A percentile compares a stretch with the other conserved stretches of the same genome.
phyloP scores from a whole-genome alignment of 1,284 basidiomycete species.

The Phellopilus nigrolimitatus region DNA sequence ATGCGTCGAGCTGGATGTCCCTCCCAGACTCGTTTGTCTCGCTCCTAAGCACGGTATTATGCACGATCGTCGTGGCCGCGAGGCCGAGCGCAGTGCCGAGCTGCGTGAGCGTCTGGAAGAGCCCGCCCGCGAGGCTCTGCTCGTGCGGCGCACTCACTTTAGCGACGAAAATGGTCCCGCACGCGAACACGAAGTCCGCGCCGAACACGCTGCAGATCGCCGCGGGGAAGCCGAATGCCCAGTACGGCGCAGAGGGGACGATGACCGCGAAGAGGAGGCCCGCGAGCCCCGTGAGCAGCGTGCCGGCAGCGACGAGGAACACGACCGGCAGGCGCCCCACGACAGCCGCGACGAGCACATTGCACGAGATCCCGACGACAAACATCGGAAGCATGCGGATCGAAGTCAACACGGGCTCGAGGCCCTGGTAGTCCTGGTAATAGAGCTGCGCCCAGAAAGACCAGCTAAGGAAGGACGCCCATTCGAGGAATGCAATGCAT shows the following conservation, averaged over 20 bases:
- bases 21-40: constrained; percentile 29
- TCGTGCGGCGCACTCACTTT: constrained; percentile 69
- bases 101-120: constrained; percentile 76
- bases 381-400: constrained; percentile 76
- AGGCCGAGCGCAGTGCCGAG: constrained; percentile 74
- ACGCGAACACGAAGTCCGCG: constrained; percentile 74
- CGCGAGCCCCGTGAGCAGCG: constrained; percentile 56
- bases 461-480: constrained; percentile 59
- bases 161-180: constrained; percentile 73
- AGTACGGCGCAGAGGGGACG: constrained; percentile 56
- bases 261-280: constrained; percentile 74
- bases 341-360: constrained; percentile 61
- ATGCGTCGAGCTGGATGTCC: constrained; percentile 43
- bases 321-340: constrained; percentile 53
- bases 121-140: constrained; percentile 72
- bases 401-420: constrained; percentile 64
- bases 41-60: constrained; percentile 47
- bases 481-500: constrained; percentile 63
- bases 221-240: constrained; percentile 79
- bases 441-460: constrained; percentile 58
- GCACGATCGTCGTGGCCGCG: constrained; percentile 71
- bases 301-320: constrained; percentile 57
- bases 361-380: constrained; percentile 64
- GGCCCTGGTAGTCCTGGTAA: constrained; percentile 58
- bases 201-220: constrained; percentile 71